Base-by-base conservation (phyloP, 768 basidiomycete genomes). In the Amanita fuliginea region DNA sequence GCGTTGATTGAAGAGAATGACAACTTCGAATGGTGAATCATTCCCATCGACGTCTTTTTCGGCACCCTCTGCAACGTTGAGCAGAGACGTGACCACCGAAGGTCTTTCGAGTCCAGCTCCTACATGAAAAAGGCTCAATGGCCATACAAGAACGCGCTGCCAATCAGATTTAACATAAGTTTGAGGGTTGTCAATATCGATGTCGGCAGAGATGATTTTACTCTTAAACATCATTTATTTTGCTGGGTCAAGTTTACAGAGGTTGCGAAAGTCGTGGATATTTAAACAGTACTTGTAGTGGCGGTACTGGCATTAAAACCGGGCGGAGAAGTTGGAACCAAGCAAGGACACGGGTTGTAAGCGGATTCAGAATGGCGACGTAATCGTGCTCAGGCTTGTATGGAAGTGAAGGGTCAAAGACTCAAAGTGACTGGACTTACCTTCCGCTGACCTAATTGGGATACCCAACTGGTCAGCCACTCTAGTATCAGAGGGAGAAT, bases 251-350 rank as follows among this genome's bases (percentile, higher is more conserved):
- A 98, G 67, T 62, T 94, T 97, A 72, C 90, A 96, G 30, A 97
- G 73, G 60, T 98, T 98, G 13, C 94, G 80, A 59, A 96, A 98
- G 67, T 97, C 95, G 68, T 97, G 93, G 24, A 94, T 61, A 64
- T 94, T 78, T 47, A 97, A 79, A 26, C 66, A 95, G 67, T 98
- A 99, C 61, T 95, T 97, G 80, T 99, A 98, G 62, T 99, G 95
- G 33, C 96, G 74, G 58, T 78, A 81, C 46, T 67, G 71, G 68
- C 95, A 97, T 10, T 81, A 83, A 67, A 86, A 93, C 3, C 96
- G 83, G 6, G 94, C 85, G 18, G 93, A 92, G 65, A 98, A 98
- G 30, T 62, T 61, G 6, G 75, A 63, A 91, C 94, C 95, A 99
- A 6, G 92, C 93, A 45, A 92, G 73, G 34, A 97, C 69, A 21